These are phyloP conservation scores for Penicillium desertorum DNA, from an alignment of 495 filamentous ascomycete species.

Conservation along the genomic window DNA sequence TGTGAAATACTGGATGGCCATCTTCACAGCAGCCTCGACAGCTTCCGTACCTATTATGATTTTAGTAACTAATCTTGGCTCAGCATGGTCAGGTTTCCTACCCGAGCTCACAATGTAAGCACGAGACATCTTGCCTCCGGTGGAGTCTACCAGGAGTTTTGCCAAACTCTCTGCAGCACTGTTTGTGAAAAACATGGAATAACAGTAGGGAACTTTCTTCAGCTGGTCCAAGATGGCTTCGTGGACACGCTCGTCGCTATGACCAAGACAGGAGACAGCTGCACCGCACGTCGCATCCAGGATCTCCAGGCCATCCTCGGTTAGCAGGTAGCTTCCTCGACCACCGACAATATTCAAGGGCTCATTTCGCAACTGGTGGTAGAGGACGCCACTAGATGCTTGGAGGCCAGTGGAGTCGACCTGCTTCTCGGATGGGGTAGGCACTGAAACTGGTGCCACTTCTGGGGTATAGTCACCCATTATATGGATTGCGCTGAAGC, in stretches of 20 bases:
- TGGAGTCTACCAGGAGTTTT: conserved; percentile 35
- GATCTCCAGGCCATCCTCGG: conserved; percentile 20
- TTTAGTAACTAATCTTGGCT: not conserved
- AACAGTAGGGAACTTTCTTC: conserved; percentile 42
- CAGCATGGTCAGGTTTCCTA: not conserved
- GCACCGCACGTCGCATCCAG: conserved; percentile 37
- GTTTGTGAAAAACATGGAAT: conserved; percentile 48
- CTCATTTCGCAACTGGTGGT: conserved; percentile 24
- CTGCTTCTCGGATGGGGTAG: not conserved
- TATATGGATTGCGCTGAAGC: not conserved
- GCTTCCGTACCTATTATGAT: conserved; percentile 56
- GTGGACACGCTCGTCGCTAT: conserved; percentile 39
- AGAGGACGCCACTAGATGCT: conserved; percentile 24
- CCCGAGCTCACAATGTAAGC: conserved; percentile 52
- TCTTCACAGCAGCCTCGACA: conserved; percentile 61
- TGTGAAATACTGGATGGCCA: conserved; percentile 56
- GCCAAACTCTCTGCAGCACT: conserved; percentile 36
- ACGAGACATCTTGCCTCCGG: conserved; percentile 34
- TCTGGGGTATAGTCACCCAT: conserved; percentile 32
- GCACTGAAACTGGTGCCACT: not conserved
- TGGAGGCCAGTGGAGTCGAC: not conserved
- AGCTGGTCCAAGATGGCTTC: conserved; percentile 44
- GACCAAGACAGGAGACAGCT: conserved; percentile 41
- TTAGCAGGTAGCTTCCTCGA: conserved; percentile 22
- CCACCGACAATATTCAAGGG: conserved; percentile 27